Conservation (phyloP, 2,329 filamentous ascomycete species). For the Cercospora sp. region DNA sequence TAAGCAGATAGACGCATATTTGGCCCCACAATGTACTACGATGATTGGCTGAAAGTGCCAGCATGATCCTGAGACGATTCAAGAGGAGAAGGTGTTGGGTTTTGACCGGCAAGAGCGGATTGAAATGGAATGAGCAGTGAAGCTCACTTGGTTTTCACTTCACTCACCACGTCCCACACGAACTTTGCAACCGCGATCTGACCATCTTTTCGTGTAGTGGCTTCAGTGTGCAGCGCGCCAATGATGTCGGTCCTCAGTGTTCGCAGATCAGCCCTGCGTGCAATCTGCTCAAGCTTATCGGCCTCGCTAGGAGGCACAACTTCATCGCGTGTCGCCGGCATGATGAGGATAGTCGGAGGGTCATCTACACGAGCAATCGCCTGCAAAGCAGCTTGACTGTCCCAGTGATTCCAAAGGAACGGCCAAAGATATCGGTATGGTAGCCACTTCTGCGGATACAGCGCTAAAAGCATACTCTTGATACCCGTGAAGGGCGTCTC, state of each 20-base stretch:
- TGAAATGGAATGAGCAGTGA: background rate
- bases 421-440: constrained; percentile 74
- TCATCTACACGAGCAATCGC: constrained; percentile 37
- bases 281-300: constrained; percentile 51
- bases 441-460: constrained; percentile 79
- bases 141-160: background rate
- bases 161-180: constrained; percentile 14
- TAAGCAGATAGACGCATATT: background rate
- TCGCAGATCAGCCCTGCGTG: constrained; percentile 38
- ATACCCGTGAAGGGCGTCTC: constrained; percentile 76
- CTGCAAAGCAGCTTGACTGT: constrained; percentile 46
- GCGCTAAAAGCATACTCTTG: constrained; percentile 65
- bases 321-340: constrained; percentile 58
- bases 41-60: background rate
- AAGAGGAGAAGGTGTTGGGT: background rate
- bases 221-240: constrained; percentile 54
- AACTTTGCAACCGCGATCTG: constrained; percentile 39
- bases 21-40: background rate
- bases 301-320: constrained; percentile 62
- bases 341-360: constrained; percentile 48
- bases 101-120: background rate
- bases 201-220: constrained; percentile 46
- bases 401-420: constrained; percentile 66
- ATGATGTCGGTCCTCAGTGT: constrained; percentile 44
- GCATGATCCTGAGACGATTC: background rate